These are phyloP conservation scores for Dryadomyces quercivorus DNA, from an alignment of 2,329 filamentous ascomycete genomes.

Conservation along the genomic window DNA sequence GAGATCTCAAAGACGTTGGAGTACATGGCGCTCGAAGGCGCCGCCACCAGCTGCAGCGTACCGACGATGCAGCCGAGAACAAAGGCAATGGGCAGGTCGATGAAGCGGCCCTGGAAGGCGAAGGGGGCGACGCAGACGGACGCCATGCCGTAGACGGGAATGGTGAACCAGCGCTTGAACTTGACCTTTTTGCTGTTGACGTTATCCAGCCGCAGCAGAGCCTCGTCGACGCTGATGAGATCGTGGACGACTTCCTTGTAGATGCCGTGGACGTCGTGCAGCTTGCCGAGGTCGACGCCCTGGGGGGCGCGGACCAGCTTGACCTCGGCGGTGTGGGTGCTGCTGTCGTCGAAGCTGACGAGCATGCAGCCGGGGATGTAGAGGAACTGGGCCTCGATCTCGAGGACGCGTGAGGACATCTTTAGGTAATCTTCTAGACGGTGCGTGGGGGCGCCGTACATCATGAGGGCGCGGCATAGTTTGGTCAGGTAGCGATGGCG, in stretches of 20 bases:
- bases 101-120: slow-evolving; percentile 62
- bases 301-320: slow-evolving; percentile 58
- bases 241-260: slow-evolving; percentile 79
- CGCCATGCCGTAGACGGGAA: slow-evolving; percentile 63
- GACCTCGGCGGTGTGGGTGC: slow-evolving; percentile 67
- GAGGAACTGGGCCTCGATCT: slow-evolving; percentile 79
- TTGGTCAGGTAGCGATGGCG: slow-evolving; percentile 75
- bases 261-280: slow-evolving; percentile 62
- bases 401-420: slow-evolving; percentile 78
- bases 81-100: slow-evolving; percentile 70
- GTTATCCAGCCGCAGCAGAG: slow-evolving; percentile 47
- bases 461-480: slow-evolving; percentile 77
- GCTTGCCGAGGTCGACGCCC: slow-evolving; percentile 60
- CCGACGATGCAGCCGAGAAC: slow-evolving; percentile 64
- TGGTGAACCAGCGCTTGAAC: slow-evolving; percentile 38
- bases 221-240: slow-evolving; percentile 59
- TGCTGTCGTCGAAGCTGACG: slow-evolving; percentile 70
- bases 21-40: slow-evolving; percentile 56
- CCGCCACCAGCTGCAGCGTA: slow-evolving; percentile 59
- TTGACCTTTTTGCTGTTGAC: slow-evolving; percentile 34
- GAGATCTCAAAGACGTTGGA: slow-evolving; percentile 33
- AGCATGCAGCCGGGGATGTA: slow-evolving; percentile 93
- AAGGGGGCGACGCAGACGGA: slow-evolving; percentile 69
- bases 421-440: slow-evolving; percentile 84
- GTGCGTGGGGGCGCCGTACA: slow-evolving; percentile 82